Percentiles rank a stretch among this genome's conserved stretches.
These are phyloP conservation scores for Vigna mungo DNA, from an alignment of 306 rosid species.

Conservation along the genomic window DNA sequence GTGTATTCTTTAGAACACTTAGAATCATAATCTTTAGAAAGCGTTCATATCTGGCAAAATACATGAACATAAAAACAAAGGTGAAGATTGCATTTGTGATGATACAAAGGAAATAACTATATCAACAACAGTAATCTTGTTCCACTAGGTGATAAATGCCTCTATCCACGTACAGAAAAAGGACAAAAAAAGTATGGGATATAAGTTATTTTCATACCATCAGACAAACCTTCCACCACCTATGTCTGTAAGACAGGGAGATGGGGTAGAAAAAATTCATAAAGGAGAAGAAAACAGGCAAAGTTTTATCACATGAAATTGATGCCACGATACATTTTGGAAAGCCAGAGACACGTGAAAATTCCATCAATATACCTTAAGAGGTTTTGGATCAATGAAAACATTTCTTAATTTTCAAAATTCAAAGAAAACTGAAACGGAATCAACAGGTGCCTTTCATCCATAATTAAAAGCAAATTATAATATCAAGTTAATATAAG, in stretches of 20 bases:
- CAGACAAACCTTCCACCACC: not conserved
- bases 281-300: not conserved
- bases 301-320: not conserved
- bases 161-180: not conserved
- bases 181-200: not conserved
- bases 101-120: constrained; percentile 24
- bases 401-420: constrained; percentile 1
- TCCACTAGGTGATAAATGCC: not conserved
- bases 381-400: constrained; percentile 28
- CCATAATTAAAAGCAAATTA: constrained; percentile 31
- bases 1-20: constrained; percentile 90
- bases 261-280: not conserved
- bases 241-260: not conserved
- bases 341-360: not conserved
- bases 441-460: not conserved
- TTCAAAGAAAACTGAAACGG: constrained; percentile 2
- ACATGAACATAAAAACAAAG: constrained; percentile 35
- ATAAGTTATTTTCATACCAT: not conserved
- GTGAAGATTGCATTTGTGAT: constrained; percentile 26
- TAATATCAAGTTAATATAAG: constrained; percentile 40
- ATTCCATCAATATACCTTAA: constrained; percentile 11
- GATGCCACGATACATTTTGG: not conserved
- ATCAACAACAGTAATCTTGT: not conserved
- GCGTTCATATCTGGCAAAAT: constrained; percentile 84
- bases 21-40: constrained; percentile 97